Evolutionary conservation across 1,284 basidiomycete genomes (phyloP).

Genomic region (Abortiporus biennis): DNA sequence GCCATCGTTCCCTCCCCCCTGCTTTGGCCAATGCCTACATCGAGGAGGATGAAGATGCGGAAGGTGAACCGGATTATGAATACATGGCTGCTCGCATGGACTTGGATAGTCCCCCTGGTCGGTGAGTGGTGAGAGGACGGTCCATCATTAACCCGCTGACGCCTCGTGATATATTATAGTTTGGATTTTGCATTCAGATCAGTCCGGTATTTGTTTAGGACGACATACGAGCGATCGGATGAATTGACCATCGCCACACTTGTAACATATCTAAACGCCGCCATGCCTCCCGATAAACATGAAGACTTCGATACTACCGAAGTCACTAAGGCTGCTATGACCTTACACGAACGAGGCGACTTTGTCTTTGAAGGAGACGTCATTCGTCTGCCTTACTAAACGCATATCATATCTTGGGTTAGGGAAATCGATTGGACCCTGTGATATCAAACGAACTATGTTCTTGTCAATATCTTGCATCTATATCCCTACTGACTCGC

Average conservation of each 20-base stretch:
- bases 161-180: conserved; percentile 26
- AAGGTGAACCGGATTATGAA: conserved; percentile 18
- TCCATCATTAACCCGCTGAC: conserved; percentile 9
- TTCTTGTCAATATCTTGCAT: too few relatives aligned
- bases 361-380: conserved; percentile 56
- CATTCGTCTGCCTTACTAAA: conserved; percentile 31
- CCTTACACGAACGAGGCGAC: conserved; percentile 45
- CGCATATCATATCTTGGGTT: too few relatives aligned
- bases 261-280: conserved; percentile 65
- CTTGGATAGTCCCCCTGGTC: conserved; percentile 47
- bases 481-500: too few relatives aligned
- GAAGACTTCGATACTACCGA: conserved; percentile 74
- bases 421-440: too few relatives aligned
- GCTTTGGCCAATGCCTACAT: conserved; percentile 11
- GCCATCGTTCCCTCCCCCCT: conserved; percentile 9
- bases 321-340: conserved; percentile 51
- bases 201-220: conserved; percentile 53
- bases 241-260: conserved; percentile 62
- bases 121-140: conserved; percentile 34
- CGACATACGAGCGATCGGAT: conserved; percentile 57
- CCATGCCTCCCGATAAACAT: conserved; percentile 68
- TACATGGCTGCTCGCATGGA: conserved; percentile 37
- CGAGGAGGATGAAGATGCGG: conserved; percentile 20
- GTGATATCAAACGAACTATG: too few relatives aligned
- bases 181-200: conserved; percentile 53